These are phyloP conservation scores for Melastoma candidum DNA, from an alignment of 441 rosid genomes.

Conservation along the genomic window DNA sequence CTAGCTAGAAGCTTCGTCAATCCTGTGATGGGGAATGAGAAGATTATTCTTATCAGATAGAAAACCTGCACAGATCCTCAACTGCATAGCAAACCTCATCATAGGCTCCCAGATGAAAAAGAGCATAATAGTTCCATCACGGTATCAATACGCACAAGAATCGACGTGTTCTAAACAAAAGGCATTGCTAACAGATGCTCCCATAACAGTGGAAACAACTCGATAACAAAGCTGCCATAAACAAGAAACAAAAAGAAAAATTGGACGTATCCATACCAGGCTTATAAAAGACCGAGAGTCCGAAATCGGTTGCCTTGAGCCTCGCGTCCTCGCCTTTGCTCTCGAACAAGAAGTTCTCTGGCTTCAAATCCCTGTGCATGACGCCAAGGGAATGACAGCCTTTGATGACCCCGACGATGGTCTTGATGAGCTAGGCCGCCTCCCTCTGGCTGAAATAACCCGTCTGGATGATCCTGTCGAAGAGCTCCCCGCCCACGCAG, in stretches of 20 bases:
- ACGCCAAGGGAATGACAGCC: constrained; percentile 18
- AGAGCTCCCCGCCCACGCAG: constrained; percentile 18
- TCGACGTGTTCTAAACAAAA: too few species aligned
- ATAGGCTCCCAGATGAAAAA: too few species aligned
- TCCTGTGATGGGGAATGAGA: too few species aligned
- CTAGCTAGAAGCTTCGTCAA: too few species aligned
- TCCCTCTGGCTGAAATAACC: constrained; percentile 20
- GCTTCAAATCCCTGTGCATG: constrained; percentile 19
- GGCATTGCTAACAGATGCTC: too few species aligned
- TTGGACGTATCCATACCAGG: constrained; percentile 1
- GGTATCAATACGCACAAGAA: too few species aligned
- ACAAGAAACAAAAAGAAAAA: background rate
- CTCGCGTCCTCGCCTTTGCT: constrained; percentile 10
- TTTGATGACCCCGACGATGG: constrained; percentile 15
- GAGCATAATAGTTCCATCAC: too few species aligned
- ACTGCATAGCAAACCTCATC: too few species aligned
- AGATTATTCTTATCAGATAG: too few species aligned
- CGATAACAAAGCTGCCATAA: background rate
- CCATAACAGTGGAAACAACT: too few species aligned
- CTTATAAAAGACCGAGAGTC: constrained; percentile 13
- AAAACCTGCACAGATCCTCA: too few species aligned
- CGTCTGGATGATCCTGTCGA: constrained; percentile 19
- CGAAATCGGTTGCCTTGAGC: constrained; percentile 20
- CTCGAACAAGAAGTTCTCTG: constrained; percentile 16
- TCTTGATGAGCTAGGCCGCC: constrained; percentile 17